Evolutionary conservation across 108 stramenopile species (phyloP), one percentile per base, ranked within the genome.

Genomic region (Aureococcus anophagefferens): DNA sequence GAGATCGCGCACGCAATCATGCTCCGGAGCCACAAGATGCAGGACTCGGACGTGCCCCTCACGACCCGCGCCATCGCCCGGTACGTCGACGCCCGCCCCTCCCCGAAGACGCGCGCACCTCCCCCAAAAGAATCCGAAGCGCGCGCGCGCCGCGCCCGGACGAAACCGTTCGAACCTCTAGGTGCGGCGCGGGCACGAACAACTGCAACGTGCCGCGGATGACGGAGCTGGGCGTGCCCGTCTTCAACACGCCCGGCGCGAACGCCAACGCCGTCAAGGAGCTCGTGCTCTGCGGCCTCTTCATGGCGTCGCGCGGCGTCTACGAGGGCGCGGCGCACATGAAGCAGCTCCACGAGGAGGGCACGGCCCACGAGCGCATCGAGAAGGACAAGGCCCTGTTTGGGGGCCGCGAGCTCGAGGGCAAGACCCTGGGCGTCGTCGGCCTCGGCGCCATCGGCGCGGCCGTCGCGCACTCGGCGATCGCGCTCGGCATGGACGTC

Each of bases 161-260:
- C n/a, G n/a, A n/a, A n/a, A n/a, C n/a, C n/a, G n/a, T n/a, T n/a
- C n/a, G n/a, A n/a, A n/a, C n/a, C n/a, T n/a, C n/a, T n/a, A n/a
- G n/a, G n/a, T 93, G 92, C 72, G 96, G 96, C 36, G 91, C 92
- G 33, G 96, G 96, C 33, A 92, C 93, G 70, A 93, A 95, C 83
- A 97, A 95, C 73, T 89, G 94, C 31, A 92, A 93, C 67, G 92
- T 95, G 16, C 72, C 89, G 66, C 85, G 93, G 33, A 92, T 92
- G 88, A 92, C 92, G 25, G 92, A 94, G 74, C 74, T 91, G 62
- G 96, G 96, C 36, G 94, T 97, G 71, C 93, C 93, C 31, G 96
- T 97, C 37, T 93, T 97, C 75, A 97, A 97, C 76, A 97, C 96
- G 0, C 96, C 96, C 15, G 96, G 96, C 17, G 96, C 92, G 15